phyloP scores from a whole-genome alignment of 371 early-diverging fungal genomes.

The Cokeromyces recurvatus region DNA sequence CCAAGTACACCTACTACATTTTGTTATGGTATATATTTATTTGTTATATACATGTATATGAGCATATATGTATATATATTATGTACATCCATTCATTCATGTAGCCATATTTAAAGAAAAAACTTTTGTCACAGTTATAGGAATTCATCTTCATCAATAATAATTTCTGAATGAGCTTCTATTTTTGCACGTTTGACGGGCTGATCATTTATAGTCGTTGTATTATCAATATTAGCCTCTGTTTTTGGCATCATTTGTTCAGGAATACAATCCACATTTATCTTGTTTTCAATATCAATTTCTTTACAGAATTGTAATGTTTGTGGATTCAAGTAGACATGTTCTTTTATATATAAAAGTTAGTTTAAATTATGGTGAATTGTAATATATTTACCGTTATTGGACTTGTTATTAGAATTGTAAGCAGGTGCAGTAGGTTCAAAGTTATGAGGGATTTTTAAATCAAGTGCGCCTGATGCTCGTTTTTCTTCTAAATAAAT shows the following conservation, averaged over 20 bases:
- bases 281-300: slow-evolving; percentile 55
- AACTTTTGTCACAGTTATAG: background rate
- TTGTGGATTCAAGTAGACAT: slow-evolving; percentile 62
- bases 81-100: no score
- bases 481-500: slow-evolving; percentile 14
- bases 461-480: slow-evolving; percentile 32
- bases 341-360: slow-evolving; percentile 14
- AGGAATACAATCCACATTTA: slow-evolving; percentile 37
- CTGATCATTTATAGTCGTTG: no score
- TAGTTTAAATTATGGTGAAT: no score
- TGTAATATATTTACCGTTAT: no score
- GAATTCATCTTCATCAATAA: slow-evolving; percentile 19
- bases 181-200: no score
- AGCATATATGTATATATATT: no score
- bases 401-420: slow-evolving; percentile 23
- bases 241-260: no score
- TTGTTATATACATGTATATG: no score
- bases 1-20: no score
- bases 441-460: slow-evolving; percentile 66
- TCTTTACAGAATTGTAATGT: slow-evolving; percentile 57
- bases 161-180: slow-evolving; percentile 19
- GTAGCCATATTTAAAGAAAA: background rate
- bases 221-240: no score
- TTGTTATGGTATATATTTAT: no score
- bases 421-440: slow-evolving; percentile 45